Conservation (phyloP, 2,329 filamentous ascomycete species). For the Paecilomyces niveus region DNA sequence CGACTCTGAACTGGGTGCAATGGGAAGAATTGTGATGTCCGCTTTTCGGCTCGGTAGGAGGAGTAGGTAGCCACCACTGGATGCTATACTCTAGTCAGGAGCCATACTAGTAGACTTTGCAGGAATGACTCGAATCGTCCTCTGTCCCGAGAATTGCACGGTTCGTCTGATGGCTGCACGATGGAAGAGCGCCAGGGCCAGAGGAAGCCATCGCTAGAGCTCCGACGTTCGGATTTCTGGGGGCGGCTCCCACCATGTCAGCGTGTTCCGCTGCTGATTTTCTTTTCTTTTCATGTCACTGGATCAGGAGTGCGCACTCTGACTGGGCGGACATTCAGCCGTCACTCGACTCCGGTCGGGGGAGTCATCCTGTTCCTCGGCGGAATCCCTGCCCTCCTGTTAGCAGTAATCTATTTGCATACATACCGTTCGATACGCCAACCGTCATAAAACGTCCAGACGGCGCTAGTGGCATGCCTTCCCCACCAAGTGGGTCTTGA, state of each 20-base stretch:
- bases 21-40: neutral
- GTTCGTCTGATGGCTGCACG: neutral
- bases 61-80: neutral
- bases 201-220: neutral
- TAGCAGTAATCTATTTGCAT: constrained; percentile 4
- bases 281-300: neutral
- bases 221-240: neutral
- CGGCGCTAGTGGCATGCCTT: neutral
- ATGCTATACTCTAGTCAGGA: neutral
- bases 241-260: neutral
- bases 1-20: neutral
- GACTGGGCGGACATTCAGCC: neutral
- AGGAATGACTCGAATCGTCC: neutral
- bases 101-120: neutral
- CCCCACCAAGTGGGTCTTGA: constrained; percentile 25
- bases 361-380: neutral
- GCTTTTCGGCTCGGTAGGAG: neutral
- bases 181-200: neutral
- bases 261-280: neutral
- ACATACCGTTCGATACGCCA: constrained; percentile 2
- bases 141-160: neutral
- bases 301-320: neutral
- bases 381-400: constrained; percentile 2
- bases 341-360: neutral
- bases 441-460: neutral